phyloP scores from a whole-genome alignment of 2,329 filamentous ascomycete species.

The Trichoderma oligosporum region DNA sequence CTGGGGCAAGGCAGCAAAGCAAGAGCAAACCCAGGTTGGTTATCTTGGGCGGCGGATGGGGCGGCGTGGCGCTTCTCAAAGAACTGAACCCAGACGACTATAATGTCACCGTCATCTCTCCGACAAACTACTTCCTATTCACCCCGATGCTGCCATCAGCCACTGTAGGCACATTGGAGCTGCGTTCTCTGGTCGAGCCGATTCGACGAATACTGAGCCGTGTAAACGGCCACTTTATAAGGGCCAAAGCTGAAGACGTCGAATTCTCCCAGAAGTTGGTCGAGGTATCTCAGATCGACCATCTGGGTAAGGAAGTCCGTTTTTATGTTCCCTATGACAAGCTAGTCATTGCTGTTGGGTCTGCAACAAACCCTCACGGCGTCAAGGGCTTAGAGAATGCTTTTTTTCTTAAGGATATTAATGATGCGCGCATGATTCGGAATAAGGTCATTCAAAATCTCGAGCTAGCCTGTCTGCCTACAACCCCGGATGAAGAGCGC shows the following conservation, averaged over 20 bases:
- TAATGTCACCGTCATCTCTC: conserved; percentile 91
- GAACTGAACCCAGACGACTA: conserved; percentile 87
- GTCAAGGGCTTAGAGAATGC: conserved; percentile 93
- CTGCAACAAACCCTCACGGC: conserved; percentile 88
- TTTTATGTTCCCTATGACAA: conserved; percentile 99
- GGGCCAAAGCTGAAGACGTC: conserved; percentile 80
- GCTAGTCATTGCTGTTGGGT: conserved; percentile 86
- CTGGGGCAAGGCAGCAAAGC: conserved; percentile 60
- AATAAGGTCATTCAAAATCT: conserved; percentile 87
- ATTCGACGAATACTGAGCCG: conserved; percentile 77
- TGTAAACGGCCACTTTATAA: conserved; percentile 83
- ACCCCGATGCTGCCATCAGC: conserved; percentile 97
- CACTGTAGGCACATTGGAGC: conserved; percentile 89
- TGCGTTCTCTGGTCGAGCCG: conserved; percentile 88
- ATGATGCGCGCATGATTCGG: conserved; percentile 83
- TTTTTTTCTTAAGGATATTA: conserved; percentile 92
- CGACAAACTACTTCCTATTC: conserved; percentile 95
- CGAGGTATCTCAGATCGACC: conserved; percentile 72
- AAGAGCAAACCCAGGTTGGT: conserved; percentile 92
- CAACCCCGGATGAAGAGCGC: conserved; percentile 82
- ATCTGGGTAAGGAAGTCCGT: conserved; percentile 65
- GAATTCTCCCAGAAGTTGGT: conserved; percentile 90
- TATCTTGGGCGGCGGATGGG: conserved; percentile 92
- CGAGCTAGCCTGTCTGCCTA: conserved; percentile 87
- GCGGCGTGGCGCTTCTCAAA: conserved; percentile 86